These are phyloP conservation scores for Geotrichum histeridarum DNA, from an alignment of 1,139 yeast species.

Conservation along the genomic window DNA sequence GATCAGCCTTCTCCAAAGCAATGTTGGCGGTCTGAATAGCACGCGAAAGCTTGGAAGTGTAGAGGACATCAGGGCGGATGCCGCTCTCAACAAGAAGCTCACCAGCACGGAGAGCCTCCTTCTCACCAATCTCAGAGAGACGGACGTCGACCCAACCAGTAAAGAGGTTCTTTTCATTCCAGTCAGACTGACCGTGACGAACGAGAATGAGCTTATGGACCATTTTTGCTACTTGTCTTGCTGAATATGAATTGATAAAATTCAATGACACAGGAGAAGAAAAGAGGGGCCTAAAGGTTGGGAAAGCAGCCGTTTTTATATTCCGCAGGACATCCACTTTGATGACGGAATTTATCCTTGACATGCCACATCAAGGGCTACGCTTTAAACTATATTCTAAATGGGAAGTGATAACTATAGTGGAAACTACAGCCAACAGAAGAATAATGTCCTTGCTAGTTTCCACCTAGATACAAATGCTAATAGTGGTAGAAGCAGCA, in stretches of 20 bases:
- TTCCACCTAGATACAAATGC: too few relatives aligned
- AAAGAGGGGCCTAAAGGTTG: not conserved
- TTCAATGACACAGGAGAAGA: not conserved
- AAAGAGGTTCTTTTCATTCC: slow-evolving; percentile 97
- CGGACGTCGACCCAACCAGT: slow-evolving; percentile 98
- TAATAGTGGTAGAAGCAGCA: too few relatives aligned
- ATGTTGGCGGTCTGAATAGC: slow-evolving; percentile 98
- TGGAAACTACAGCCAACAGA: too few relatives aligned
- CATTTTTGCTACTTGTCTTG: slow-evolving; percentile 11
- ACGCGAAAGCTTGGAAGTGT: slow-evolving; percentile 89
- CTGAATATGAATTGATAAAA: too few relatives aligned
- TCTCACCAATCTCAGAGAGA: slow-evolving; percentile 76
- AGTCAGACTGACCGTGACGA: slow-evolving; percentile 98
- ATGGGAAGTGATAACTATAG: too few relatives aligned
- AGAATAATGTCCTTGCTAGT: too few relatives aligned
- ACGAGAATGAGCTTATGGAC: slow-evolving; percentile 37
- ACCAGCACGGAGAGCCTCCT: slow-evolving; percentile 94
- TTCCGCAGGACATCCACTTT: not conserved
- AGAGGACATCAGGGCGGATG: slow-evolving; percentile 76
- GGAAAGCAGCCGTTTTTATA: slow-evolving; percentile 8
- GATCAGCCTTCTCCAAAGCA: slow-evolving; percentile 85
- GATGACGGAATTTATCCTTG: too few relatives aligned
- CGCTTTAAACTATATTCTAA: too few relatives aligned
- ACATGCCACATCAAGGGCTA: too few relatives aligned
- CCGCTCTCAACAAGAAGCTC: slow-evolving; percentile 84